Percentiles rank a stretch among this genome's conserved stretches.
Conservation (phyloP, 345 rosid species). For the Camelina sativa region DNA sequence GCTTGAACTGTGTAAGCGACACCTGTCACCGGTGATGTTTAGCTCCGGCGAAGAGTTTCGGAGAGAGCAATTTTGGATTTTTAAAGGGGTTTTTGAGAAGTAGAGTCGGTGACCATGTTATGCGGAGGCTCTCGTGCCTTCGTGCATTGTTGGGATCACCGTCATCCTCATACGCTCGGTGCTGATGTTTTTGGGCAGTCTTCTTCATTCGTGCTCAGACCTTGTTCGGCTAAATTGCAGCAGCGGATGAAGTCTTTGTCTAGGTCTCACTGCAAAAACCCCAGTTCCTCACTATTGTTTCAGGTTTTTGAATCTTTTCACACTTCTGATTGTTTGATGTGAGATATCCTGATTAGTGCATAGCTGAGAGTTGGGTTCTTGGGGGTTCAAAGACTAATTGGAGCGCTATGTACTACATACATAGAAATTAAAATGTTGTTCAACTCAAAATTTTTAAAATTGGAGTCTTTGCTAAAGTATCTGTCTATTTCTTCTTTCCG, state of each 20-base stretch:
- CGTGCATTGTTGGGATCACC: constrained; percentile 54
- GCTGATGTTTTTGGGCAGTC: constrained; percentile 46
- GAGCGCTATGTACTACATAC: not conserved
- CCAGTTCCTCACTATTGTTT: constrained; percentile 51
- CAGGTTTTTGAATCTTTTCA: constrained; percentile 46
- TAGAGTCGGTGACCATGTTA: constrained; percentile 48
- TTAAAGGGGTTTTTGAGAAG: not conserved
- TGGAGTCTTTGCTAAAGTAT: constrained; percentile 39
- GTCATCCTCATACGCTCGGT: constrained; percentile 28
- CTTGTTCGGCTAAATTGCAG: constrained; percentile 39
- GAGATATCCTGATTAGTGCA: not conserved
- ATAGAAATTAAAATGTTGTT: not conserved
- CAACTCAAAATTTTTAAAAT: not conserved
- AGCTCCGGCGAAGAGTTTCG: constrained; percentile 26
- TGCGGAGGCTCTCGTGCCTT: constrained; percentile 67
- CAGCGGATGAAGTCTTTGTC: constrained; percentile 47
- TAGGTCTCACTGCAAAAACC: constrained; percentile 48
- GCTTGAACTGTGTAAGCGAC: constrained; percentile 9
- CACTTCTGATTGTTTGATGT: no score
- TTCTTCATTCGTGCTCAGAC: constrained; percentile 50
- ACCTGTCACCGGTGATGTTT: constrained; percentile 31
- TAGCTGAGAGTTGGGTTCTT: not conserved
- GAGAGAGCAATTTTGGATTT: not conserved
- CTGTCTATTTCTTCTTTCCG: constrained; percentile 39
- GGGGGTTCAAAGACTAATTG: not conserved